phyloP scores from a whole-genome alignment of 2,329 filamentous ascomycete genomes.

The Venturia nashicola region DNA sequence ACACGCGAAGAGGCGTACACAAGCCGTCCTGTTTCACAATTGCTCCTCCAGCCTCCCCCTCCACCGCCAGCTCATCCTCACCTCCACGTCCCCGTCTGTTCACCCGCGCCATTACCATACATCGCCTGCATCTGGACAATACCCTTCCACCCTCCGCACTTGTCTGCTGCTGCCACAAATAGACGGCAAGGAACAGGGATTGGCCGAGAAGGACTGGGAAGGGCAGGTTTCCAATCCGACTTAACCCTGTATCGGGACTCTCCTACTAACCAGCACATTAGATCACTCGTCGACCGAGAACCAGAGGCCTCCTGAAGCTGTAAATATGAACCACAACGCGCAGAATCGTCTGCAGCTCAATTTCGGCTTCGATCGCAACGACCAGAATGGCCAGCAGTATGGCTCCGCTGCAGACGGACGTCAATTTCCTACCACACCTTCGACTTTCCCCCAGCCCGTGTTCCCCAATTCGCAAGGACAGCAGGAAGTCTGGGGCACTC shows the following conservation, averaged over 20 bases:
- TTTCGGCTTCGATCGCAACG: slow-evolving; percentile 34
- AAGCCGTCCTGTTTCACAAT: background rate
- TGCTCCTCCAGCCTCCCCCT: background rate
- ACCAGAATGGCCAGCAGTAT: slow-evolving; percentile 24
- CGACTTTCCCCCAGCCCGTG: slow-evolving; percentile 90
- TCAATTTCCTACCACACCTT: slow-evolving; percentile 60
- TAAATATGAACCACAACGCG: slow-evolving; percentile 16
- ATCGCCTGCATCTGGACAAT: background rate
- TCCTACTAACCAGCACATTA: background rate
- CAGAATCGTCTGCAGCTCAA: slow-evolving; percentile 38
- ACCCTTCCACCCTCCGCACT: background rate
- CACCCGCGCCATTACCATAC: background rate
- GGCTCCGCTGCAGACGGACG: slow-evolving; percentile 29
- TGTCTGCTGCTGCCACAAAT: background rate
- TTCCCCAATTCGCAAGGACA: slow-evolving; percentile 48
- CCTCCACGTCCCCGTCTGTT: background rate
- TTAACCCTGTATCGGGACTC: background rate
- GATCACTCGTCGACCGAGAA: background rate
- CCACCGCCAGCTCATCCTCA: background rate
- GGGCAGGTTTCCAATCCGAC: background rate
- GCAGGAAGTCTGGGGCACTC: slow-evolving; percentile 47
- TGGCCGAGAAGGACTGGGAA: background rate
- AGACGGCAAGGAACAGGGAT: background rate
- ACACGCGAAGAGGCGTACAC: background rate
- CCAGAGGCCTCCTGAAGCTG: background rate